A percentile compares a stretch with the other conserved stretches of the same genome.
Conservation (phyloP, 2,329 filamentous ascomycete species). For the Whalleya microplaca region DNA sequence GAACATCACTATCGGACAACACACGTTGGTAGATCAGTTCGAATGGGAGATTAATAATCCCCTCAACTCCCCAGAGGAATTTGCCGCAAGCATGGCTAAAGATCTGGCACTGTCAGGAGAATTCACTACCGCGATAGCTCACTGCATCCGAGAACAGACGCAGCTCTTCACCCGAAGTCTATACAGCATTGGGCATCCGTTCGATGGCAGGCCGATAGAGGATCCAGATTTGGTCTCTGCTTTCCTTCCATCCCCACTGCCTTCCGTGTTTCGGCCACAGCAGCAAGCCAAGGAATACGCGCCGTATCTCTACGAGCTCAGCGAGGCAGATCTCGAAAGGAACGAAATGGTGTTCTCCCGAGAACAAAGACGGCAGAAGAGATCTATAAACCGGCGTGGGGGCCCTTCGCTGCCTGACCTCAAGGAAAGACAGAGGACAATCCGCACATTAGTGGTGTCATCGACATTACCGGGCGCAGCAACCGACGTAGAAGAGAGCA, state of each 20-base stretch:
- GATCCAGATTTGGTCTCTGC: constrained; percentile 86
- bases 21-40: constrained; percentile 94
- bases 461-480: constrained; percentile 90
- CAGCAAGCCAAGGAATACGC: constrained; percentile 93
- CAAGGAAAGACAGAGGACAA: constrained; percentile 90
- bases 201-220: constrained; percentile 91
- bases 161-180: constrained; percentile 93
- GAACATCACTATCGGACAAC: constrained; percentile 95
- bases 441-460: constrained; percentile 89
- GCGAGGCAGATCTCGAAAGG: constrained; percentile 84
- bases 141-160: constrained; percentile 94
- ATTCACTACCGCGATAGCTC: constrained; percentile 95
- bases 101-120: constrained; percentile 92
- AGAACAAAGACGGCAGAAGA: constrained; percentile 92
- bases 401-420: constrained; percentile 94
- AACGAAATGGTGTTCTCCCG: constrained; percentile 92
- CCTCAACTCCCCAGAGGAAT: constrained; percentile 90
- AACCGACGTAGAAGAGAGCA: constrained; percentile 77
- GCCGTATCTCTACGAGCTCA: constrained; percentile 92
- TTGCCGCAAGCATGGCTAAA: constrained; percentile 84
- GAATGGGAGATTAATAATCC: constrained; percentile 99
- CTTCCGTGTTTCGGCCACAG: constrained; percentile 83
- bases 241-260: constrained; percentile 83
- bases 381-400: constrained; percentile 90
- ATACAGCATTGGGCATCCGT: constrained; percentile 91